phyloP scores from a whole-genome alignment of 78 protist genomes.

The Mantamonas sphyraenae region DNA sequence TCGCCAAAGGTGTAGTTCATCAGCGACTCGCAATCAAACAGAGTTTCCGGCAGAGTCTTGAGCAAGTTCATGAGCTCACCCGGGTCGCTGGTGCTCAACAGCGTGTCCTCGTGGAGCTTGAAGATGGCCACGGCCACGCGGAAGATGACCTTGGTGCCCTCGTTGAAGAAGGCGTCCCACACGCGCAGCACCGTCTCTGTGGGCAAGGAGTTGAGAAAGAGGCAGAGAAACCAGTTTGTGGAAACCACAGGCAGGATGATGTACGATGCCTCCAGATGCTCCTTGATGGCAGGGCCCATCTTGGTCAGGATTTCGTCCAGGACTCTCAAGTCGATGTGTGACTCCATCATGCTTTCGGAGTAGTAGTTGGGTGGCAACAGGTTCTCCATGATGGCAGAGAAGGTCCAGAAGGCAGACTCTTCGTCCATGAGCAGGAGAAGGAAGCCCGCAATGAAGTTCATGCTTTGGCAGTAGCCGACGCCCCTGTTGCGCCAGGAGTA shows the following conservation, averaged over 20 bases:
- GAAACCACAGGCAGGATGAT: slow-evolving; percentile 31
- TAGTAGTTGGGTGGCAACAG: slow-evolving; percentile 52
- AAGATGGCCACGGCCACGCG: slow-evolving; percentile 42
- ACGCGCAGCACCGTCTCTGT: slow-evolving; percentile 49
- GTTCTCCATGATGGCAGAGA: slow-evolving; percentile 57
- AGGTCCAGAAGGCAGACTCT: slow-evolving; percentile 71
- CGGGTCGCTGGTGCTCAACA: background rate
- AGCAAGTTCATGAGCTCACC: background rate
- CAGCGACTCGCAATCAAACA: background rate
- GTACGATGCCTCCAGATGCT: slow-evolving; percentile 11
- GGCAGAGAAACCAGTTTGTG: slow-evolving; percentile 57
- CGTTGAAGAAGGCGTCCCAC: slow-evolving; percentile 62
- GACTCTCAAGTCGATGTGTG: slow-evolving; percentile 50
- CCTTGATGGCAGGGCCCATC: slow-evolving; percentile 27
- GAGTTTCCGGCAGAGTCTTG: background rate
- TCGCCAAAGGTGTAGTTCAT: background rate
- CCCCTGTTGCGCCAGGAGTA: slow-evolving; percentile 62
- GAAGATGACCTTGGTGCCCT: slow-evolving; percentile 58
- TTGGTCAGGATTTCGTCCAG: slow-evolving; percentile 37
- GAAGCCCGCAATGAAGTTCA: slow-evolving; percentile 70
- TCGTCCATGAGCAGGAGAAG: slow-evolving; percentile 69
- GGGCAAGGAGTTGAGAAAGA: slow-evolving; percentile 49
- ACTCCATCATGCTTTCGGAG: slow-evolving; percentile 42
- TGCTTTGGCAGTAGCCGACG: slow-evolving; percentile 82
- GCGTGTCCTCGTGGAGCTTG: background rate